phyloP scores from a whole-genome alignment of 441 rosid genomes.

The Hura crepitans region DNA sequence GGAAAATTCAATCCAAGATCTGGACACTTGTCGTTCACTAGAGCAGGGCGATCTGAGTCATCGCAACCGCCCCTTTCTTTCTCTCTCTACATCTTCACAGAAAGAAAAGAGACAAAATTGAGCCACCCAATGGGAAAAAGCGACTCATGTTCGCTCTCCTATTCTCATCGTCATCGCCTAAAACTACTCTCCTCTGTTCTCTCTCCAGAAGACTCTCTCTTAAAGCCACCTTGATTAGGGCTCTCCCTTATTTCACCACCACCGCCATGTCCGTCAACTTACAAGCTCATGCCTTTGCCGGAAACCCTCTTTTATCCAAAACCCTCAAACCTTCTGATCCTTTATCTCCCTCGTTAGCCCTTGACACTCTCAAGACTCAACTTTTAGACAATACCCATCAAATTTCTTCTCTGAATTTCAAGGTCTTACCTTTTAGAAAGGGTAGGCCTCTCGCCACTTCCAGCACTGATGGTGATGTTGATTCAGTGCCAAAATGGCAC shows the following conservation, averaged over 20 bases:
- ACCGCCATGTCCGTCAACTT: conserved; percentile 60
- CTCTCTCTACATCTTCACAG: background rate
- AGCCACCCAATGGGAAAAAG: conserved; percentile 17
- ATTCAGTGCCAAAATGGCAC: conserved; percentile 52
- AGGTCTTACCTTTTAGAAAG: conserved; percentile 70
- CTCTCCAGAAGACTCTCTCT: conserved; percentile 37
- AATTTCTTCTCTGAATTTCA: conserved; percentile 46
- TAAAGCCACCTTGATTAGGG: conserved; percentile 16
- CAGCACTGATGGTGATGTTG: conserved; percentile 32
- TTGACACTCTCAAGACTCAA: conserved; percentile 61
- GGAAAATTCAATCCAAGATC: too few species aligned
- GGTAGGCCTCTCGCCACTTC: conserved; percentile 78
- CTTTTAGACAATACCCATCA: conserved; percentile 43
- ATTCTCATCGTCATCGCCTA: conserved; percentile 33
- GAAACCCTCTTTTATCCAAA: conserved; percentile 55
- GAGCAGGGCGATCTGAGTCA: background rate
- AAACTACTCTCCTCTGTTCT: conserved; percentile 20
- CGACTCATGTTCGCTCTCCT: conserved; percentile 41
- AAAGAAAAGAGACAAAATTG: background rate
- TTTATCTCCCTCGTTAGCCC: conserved; percentile 56
- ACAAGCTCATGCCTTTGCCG: conserved; percentile 72
- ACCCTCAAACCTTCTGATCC: conserved; percentile 59
- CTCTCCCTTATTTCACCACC: conserved; percentile 23
- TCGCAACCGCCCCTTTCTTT: background rate
- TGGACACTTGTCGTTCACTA: background rate